Evolutionary conservation across 2,329 filamentous ascomycete species (phyloP).

Genomic region (Torrubiellomyces zombiae): DNA sequence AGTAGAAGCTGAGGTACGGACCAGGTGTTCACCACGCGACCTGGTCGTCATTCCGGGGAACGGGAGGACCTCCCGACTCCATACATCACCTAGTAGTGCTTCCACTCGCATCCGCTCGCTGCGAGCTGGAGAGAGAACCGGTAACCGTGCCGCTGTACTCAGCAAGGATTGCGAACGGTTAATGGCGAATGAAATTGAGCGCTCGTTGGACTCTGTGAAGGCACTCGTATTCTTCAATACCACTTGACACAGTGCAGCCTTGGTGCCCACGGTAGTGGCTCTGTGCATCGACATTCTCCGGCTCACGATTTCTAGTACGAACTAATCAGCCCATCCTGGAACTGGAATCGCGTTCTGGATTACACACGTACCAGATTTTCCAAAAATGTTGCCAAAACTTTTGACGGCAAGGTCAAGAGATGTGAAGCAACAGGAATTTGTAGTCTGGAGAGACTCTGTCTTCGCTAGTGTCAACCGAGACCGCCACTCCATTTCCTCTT

Average conservation of each 20-base stretch:
- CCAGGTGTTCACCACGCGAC: slow-evolving; percentile 51
- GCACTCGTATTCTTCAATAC: slow-evolving; percentile 75
- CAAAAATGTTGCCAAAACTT: slow-evolving; percentile 58
- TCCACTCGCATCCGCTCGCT: slow-evolving; percentile 67
- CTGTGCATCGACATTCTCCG: slow-evolving; percentile 64
- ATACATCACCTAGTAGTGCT: slow-evolving; percentile 56
- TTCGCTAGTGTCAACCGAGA: slow-evolving; percentile 41
- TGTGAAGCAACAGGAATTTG: slow-evolving; percentile 37
- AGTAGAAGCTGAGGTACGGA: slow-evolving; percentile 64
- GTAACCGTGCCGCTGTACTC: slow-evolving; percentile 47
- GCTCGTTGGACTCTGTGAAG: slow-evolving; percentile 35
- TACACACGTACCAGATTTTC: slow-evolving; percentile 41
- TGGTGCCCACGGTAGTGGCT: slow-evolving; percentile 55
- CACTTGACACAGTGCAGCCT: slow-evolving; percentile 53
- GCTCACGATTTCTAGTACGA: slow-evolving; percentile 10
- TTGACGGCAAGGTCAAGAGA: slow-evolving; percentile 55
- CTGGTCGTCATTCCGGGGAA: slow-evolving; percentile 64
- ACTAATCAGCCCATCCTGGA: neutral
- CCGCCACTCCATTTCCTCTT: slow-evolving; percentile 71
- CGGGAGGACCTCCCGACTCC: slow-evolving; percentile 65
- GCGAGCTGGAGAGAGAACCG: slow-evolving; percentile 57
- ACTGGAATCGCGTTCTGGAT: too few species aligned
- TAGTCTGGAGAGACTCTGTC: slow-evolving; percentile 26
- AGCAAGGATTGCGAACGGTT: slow-evolving; percentile 66
- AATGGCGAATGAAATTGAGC: slow-evolving; percentile 33